Conservation (phyloP, 139 green algal species). For the Coelastrella sp. region DNA sequence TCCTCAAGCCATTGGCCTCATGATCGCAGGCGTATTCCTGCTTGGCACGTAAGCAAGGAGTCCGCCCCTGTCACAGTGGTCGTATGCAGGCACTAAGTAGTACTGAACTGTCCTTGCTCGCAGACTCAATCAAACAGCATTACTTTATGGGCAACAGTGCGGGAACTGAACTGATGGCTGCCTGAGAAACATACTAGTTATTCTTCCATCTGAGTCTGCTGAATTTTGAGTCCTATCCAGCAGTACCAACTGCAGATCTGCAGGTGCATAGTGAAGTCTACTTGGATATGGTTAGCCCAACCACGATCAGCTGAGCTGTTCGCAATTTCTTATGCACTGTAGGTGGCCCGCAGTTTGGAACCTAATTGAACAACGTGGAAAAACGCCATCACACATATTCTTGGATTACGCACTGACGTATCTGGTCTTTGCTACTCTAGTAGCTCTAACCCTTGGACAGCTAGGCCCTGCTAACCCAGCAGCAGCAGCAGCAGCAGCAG, state of each 20-base stretch:
- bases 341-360: constrained; percentile 15
- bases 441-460: constrained; percentile 57
- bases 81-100: background rate
- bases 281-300: too few species aligned
- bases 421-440: constrained; percentile 33
- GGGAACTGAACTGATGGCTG: too few species aligned
- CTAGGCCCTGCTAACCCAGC: constrained; percentile 38
- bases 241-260: too few species aligned
- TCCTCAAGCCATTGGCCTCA: constrained; percentile 33
- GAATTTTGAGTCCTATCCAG: too few species aligned
- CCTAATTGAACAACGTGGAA: constrained; percentile 39
- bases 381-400: constrained; percentile 54
- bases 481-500: constrained; percentile 1
- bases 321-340: background rate
- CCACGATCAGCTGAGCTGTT: too few species aligned
- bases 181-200: too few species aligned
- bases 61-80: background rate
- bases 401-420: constrained; percentile 59
- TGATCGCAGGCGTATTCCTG: constrained; percentile 40
- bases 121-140: background rate
- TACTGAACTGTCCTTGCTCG: background rate
- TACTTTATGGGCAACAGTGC: background rate
- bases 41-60: constrained; percentile 33
- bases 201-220: too few species aligned
- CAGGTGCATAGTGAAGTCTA: too few species aligned